These are phyloP conservation scores for Parmelia sp. DNA, from an alignment of 495 filamentous ascomycete genomes.

Conservation along the genomic window DNA sequence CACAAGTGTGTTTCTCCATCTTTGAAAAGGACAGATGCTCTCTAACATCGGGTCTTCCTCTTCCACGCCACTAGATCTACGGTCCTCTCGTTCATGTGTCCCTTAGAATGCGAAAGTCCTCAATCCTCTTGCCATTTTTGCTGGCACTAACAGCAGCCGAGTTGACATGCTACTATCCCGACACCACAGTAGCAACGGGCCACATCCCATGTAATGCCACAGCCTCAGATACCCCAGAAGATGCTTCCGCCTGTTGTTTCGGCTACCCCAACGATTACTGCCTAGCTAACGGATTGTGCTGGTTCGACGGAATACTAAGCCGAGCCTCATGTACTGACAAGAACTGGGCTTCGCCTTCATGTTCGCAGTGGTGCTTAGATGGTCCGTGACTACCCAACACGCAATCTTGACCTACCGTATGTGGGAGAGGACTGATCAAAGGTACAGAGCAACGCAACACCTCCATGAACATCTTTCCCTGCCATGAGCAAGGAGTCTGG, in stretches of 20 bases:
- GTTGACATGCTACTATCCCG: background rate
- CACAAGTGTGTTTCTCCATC: background rate
- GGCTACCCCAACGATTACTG: background rate
- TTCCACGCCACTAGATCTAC: background rate
- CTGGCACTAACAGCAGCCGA: background rate
- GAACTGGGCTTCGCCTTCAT: background rate
- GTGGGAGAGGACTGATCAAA: background rate
- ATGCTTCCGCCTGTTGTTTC: background rate
- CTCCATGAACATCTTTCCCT: background rate
- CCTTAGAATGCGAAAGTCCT: no score
- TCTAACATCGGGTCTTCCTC: background rate
- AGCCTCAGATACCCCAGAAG: background rate
- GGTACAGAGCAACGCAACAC: background rate
- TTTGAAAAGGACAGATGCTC: background rate
- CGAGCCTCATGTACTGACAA: background rate
- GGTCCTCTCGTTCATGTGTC: no score
- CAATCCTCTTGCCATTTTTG: background rate
- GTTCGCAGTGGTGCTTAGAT: background rate
- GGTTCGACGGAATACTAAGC: background rate
- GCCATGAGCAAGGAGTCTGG: background rate
- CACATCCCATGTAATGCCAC: background rate
- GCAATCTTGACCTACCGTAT: background rate
- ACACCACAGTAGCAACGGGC: background rate
- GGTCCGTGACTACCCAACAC: background rate
- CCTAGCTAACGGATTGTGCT: background rate